Conservation (phyloP, 2,329 filamentous ascomycete genomes). For the Cladophialophora chaetospira region DNA sequence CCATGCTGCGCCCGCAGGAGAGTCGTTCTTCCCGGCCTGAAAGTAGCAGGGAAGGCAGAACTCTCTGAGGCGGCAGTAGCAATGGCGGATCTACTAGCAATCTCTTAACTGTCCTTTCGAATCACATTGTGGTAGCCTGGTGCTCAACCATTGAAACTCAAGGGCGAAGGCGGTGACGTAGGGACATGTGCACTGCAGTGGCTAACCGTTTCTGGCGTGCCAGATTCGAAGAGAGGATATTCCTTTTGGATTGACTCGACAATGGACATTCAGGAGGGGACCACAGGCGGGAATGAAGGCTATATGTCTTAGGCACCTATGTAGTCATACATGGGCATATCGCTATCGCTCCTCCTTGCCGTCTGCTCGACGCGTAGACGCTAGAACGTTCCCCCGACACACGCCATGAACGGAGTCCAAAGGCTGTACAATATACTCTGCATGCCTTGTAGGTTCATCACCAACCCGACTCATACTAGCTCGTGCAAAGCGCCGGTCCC, state of each 20-base stretch:
- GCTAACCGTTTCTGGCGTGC: not conserved
- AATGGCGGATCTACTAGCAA: slow-evolving; percentile 2
- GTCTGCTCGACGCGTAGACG: not conserved
- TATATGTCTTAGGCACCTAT: too few species aligned
- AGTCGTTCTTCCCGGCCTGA: not conserved
- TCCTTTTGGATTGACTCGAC: too few species aligned
- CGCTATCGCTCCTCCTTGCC: not conserved
- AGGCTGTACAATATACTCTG: not conserved
- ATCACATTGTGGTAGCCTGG: slow-evolving; percentile 21
- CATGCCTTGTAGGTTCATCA: too few species aligned
- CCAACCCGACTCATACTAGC: too few species aligned
- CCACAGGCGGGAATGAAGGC: too few species aligned
- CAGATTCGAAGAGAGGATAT: not conserved
- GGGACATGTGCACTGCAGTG: not conserved
- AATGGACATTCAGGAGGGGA: too few species aligned
- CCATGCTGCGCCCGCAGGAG: not conserved
- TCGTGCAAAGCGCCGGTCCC: too few species aligned
- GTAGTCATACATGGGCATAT: not conserved
- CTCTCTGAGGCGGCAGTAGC: not conserved
- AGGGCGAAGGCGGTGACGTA: slow-evolving; percentile 18
- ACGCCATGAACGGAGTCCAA: not conserved
- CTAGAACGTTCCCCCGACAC: not conserved
- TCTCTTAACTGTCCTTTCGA: slow-evolving; percentile 9
- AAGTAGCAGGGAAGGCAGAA: not conserved
- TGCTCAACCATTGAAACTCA: slow-evolving; percentile 1